These are phyloP conservation scores for Volvox africanus DNA, from an alignment of 139 green algal species.

Conservation along the genomic window DNA sequence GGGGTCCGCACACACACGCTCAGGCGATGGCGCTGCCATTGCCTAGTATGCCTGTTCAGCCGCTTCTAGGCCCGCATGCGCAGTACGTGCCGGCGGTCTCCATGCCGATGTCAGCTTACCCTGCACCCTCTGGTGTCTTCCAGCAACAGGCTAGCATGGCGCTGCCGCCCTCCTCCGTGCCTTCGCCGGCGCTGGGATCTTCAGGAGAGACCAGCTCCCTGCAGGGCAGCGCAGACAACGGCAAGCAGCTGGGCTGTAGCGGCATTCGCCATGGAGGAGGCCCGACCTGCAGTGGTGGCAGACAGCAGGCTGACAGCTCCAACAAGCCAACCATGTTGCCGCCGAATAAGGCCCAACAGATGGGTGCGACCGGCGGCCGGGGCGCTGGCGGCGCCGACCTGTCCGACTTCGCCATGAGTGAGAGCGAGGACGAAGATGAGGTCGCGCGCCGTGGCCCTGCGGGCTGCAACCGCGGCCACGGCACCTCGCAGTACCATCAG, in stretches of 20 bases:
- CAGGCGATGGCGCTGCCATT: constrained; percentile 31
- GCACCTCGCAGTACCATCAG: neutral
- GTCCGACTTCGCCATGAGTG: constrained; percentile 32
- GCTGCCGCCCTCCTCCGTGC: constrained; percentile 25
- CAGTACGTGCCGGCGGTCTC: constrained; percentile 21
- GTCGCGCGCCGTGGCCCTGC: neutral
- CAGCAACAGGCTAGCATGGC: constrained; percentile 37
- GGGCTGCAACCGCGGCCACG: neutral
- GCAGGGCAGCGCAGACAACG: constrained; percentile 39
- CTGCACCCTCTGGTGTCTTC: constrained; percentile 7
- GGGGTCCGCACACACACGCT: neutral
- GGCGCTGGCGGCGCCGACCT: constrained; percentile 6
- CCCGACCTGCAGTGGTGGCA: constrained; percentile 39
- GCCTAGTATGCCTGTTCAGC: constrained; percentile 7
- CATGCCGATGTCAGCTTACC: neutral
- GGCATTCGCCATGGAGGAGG: neutral
- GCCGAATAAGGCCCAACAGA: neutral
- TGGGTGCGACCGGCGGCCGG: neutral
- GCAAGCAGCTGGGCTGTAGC: constrained; percentile 36
- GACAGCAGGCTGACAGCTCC: constrained; percentile 46
- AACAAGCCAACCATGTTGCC: neutral
- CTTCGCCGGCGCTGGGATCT: constrained; percentile 21
- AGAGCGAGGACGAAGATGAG: constrained; percentile 42
- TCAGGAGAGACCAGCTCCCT: constrained; percentile 25
- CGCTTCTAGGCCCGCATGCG: neutral